A percentile compares a stretch with the other conserved stretches of the same genome.
phyloP scores from a whole-genome alignment of 768 basidiomycete genomes.

The Trametes meyenii region DNA sequence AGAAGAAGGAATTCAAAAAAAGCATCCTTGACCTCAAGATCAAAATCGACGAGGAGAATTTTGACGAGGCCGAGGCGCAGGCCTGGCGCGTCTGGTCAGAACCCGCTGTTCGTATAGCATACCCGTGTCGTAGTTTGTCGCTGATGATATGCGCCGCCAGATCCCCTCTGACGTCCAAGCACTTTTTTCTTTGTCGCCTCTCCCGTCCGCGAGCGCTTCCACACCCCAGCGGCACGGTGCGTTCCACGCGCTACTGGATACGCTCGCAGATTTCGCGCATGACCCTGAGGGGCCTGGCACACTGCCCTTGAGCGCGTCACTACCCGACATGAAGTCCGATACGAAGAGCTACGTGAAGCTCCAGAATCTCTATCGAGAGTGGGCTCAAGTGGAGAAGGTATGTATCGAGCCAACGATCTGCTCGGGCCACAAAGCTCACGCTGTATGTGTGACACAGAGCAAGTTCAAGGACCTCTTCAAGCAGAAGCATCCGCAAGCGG shows the following conservation, averaged over 20 bases:
- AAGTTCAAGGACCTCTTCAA: slow-evolving; percentile 46
- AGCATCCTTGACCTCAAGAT: slow-evolving; percentile 60
- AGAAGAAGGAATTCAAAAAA: slow-evolving; percentile 81
- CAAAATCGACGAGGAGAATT: slow-evolving; percentile 93
- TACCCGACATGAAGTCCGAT: slow-evolving; percentile 97
- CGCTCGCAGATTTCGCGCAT: slow-evolving; percentile 66
- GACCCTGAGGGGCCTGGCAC: slow-evolving; percentile 50
- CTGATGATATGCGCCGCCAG: slow-evolving; percentile 28
- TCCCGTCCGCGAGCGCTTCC: slow-evolving; percentile 33
- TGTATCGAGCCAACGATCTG: not conserved
- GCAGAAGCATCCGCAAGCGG: slow-evolving; percentile 42
- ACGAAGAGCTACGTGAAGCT: slow-evolving; percentile 82
- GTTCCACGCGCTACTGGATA: slow-evolving; percentile 79
- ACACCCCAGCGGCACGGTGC: slow-evolving; percentile 46
- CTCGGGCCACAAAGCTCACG: not conserved
- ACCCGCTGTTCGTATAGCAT: slow-evolving; percentile 41
- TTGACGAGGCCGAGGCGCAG: slow-evolving; percentile 91
- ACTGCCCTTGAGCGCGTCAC: slow-evolving; percentile 80
- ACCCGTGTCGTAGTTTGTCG: not conserved
- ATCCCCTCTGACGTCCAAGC: slow-evolving; percentile 69
- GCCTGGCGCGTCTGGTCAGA: slow-evolving; percentile 80
- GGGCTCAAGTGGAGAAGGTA: slow-evolving; percentile 71
- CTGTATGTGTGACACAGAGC: slow-evolving; percentile 11
- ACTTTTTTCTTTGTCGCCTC: slow-evolving; percentile 65
- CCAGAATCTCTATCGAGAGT: slow-evolving; percentile 81